Conservation (phyloP, 768 basidiomycete genomes). For the Exidia glandulosa region DNA sequence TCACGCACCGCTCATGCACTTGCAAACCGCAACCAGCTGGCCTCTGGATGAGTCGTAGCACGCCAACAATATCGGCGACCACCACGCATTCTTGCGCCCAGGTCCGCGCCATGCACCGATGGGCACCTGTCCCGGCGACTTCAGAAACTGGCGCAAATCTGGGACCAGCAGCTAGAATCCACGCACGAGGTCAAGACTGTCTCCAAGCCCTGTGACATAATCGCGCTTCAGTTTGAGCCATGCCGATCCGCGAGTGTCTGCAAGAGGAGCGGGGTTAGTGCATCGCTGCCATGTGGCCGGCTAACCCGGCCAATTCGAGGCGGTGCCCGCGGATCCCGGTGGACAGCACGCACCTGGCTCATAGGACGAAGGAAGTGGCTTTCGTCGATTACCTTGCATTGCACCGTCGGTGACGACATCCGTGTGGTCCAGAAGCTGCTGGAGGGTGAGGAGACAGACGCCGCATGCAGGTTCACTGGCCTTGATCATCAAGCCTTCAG, state of each 20-base stretch:
- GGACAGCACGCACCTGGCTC: slow-evolving; percentile 43
- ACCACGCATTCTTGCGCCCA: slow-evolving; percentile 85
- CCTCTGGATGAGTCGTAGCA: slow-evolving; percentile 56
- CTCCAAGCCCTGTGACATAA: slow-evolving; percentile 71
- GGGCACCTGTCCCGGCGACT: slow-evolving; percentile 28
- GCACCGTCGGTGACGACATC: slow-evolving; percentile 23
- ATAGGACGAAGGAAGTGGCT: slow-evolving; percentile 74
- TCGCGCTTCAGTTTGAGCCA: slow-evolving; percentile 94
- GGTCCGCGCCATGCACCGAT: slow-evolving; percentile 77
- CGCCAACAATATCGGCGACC: slow-evolving; percentile 79
- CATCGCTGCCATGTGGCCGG: neutral
- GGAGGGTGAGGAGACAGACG: slow-evolving; percentile 6
- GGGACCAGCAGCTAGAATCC: slow-evolving; percentile 28
- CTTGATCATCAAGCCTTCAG: slow-evolving; percentile 94
- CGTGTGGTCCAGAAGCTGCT: slow-evolving; percentile 55
- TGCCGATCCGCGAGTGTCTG: slow-evolving; percentile 72
- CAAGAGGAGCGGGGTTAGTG: neutral
- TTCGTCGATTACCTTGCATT: slow-evolving; percentile 34
- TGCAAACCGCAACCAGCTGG: slow-evolving; percentile 67
- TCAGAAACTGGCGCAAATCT: slow-evolving; percentile 2
- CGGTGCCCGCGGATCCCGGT: neutral
- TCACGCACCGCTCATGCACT: slow-evolving; percentile 73
- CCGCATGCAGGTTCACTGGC: slow-evolving; percentile 23
- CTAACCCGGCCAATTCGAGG: neutral
- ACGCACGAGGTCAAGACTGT: slow-evolving; percentile 61